A percentile compares a stretch with the other conserved stretches of the same genome.
These are phyloP conservation scores for Dujonia santamariae DNA, from an alignment of 1,139 yeast genomes.

Conservation along the genomic window DNA sequence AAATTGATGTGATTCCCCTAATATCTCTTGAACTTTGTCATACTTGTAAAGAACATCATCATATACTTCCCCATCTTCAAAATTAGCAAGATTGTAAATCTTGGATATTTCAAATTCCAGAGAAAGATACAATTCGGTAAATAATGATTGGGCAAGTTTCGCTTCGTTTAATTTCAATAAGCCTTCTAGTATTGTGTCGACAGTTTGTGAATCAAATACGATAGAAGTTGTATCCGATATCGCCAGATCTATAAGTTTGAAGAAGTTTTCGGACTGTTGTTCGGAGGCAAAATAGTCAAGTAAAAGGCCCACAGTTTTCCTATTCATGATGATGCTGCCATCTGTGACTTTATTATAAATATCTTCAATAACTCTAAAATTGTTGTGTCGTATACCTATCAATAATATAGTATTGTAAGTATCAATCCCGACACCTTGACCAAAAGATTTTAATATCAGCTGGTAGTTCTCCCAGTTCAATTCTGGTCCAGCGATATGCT, in stretches of 20 bases:
- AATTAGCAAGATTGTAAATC: constrained; percentile 1
- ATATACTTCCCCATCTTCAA: constrained; percentile 3
- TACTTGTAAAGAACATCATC: constrained; percentile 1
- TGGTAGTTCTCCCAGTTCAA: constrained; percentile 4
- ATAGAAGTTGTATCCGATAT: background rate
- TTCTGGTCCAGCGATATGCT: background rate
- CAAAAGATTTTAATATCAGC: constrained; percentile 2
- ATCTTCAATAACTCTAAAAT: constrained; percentile 1
- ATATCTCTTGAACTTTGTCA: background rate
- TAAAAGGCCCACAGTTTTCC: constrained; percentile 8
- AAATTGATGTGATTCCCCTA: constrained; percentile 2
- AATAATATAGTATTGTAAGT: constrained; percentile 6
- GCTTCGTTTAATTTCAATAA: constrained; percentile 11
- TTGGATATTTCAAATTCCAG: background rate
- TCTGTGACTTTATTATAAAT: background rate
- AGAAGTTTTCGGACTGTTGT: background rate
- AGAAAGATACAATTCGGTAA: background rate
- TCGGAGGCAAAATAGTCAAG: constrained; percentile 3
- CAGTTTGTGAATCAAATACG: constrained; percentile 18
- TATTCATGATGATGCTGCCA: constrained; percentile 1
- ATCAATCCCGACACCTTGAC: background rate
- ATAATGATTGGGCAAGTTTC: background rate
- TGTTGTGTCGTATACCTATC: constrained; percentile 4
- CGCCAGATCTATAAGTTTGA: background rate
- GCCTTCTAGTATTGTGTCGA: constrained; percentile 16